Base-by-base conservation (phyloP, 2,329 filamentous ascomycete species). In the Arthrobotrys pseudoclavata region DNA sequence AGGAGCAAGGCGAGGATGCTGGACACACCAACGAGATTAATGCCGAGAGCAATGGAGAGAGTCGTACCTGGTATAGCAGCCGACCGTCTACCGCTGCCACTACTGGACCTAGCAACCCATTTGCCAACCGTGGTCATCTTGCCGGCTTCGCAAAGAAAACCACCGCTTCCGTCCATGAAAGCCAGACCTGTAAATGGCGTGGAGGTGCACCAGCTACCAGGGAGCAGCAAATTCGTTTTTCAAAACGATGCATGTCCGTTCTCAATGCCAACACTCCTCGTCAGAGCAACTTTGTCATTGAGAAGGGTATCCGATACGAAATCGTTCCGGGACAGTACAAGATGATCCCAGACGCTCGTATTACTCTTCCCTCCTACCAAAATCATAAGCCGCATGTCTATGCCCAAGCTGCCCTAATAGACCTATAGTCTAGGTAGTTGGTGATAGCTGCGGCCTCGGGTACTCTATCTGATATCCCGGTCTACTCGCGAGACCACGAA, bases 261-360 rank as follows among this genome's bases (percentile, higher is more conserved):
- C 78, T 82, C 5, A 79, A 76, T 18, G 79, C 78, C 20, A 79
- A 81, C 66, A 55, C 81, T 9, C 81, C 81, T 5, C 71, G 81
- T 26, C 79, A 80, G 61, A 81, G 79, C 64, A 79, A 82, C 50
- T 80, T 81, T 52, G 70, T 82, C 15, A 79, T 82, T n/a, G 69
- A 79, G 24, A 74, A 81, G 42, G 81, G 81, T 4, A 79, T 80
- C 45, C 79, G 81, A 20, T 81, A 80, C 31, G 76, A 78, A 53
- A 47, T 82, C 45, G 55, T 80, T 9, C 81, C 79, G 31, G 79
- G 79, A 42, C 79, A 79, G 26, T 79, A 80, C 64, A 77, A 79
- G 45, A 79, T 81, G 76, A 63, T 81, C 18, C 79, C 79, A 12
- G 80, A 80, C 22, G 45, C 66, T 12, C 66, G 66, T 15, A 60